phyloP scores from a whole-genome alignment of 805 yeast species.

The Candida dendrica region DNA sequence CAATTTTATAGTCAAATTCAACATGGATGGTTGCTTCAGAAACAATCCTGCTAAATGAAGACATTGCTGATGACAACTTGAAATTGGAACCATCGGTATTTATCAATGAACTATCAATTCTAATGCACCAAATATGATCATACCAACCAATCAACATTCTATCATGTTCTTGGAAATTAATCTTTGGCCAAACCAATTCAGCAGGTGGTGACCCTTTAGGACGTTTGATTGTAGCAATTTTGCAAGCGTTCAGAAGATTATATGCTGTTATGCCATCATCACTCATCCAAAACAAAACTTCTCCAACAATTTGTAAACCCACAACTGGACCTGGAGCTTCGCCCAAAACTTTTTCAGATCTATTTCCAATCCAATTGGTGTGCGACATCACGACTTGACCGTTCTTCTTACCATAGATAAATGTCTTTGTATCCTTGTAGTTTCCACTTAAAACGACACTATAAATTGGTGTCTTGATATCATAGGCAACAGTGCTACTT shows the following conservation, averaged over 20 bases:
- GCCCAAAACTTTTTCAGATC: slow-evolving; percentile 61
- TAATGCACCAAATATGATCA: slow-evolving; percentile 63
- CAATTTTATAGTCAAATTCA: slow-evolving; percentile 31
- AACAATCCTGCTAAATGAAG: slow-evolving; percentile 41
- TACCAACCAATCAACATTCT: slow-evolving; percentile 80
- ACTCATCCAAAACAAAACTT: slow-evolving; percentile 74
- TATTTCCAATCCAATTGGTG: slow-evolving; percentile 80
- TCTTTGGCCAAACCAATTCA: slow-evolving; percentile 79
- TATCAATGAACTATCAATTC: slow-evolving; percentile 29
- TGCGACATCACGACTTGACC: slow-evolving; percentile 74
- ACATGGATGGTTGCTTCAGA: slow-evolving; percentile 38
- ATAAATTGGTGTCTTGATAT: slow-evolving; percentile 83
- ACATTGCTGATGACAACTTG: slow-evolving; percentile 32
- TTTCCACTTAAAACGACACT: slow-evolving; percentile 75
- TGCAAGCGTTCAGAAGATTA: slow-evolving; percentile 44
- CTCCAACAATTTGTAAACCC: slow-evolving; percentile 54
- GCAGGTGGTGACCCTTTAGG: slow-evolving; percentile 55
- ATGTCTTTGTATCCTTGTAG: slow-evolving; percentile 54
- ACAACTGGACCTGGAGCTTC: slow-evolving; percentile 65
- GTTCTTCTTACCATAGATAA: slow-evolving; percentile 84
- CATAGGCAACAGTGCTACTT: slow-evolving; percentile 45
- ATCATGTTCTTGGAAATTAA: slow-evolving; percentile 57
- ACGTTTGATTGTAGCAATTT: slow-evolving; percentile 45
- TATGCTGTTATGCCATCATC: slow-evolving; percentile 71
- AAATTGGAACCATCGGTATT: slow-evolving; percentile 4